A percentile compares a stretch with the other conserved stretches of the same genome.
These are phyloP conservation scores for Aristolochia fimbriata DNA, from an alignment of 164 flowering plant genomes.

Conservation along the genomic window DNA sequence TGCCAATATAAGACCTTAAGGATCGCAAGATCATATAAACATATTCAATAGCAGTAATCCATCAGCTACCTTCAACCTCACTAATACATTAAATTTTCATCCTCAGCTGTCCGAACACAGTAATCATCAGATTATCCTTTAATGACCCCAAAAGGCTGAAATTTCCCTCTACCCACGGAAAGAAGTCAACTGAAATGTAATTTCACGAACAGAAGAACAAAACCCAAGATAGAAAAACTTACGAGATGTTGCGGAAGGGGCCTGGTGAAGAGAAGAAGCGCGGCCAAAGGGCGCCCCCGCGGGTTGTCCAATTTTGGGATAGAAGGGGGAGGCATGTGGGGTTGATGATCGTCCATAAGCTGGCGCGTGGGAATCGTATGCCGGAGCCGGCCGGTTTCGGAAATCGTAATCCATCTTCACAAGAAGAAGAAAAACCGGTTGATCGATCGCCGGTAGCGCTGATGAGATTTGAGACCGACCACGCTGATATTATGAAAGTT, in stretches of 20 bases:
- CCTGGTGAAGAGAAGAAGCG: constrained; percentile 2
- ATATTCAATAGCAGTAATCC: no score
- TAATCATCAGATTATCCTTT: no score
- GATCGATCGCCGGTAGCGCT: no score
- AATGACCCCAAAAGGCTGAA: not conserved
- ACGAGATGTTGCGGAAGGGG: constrained; percentile 5
- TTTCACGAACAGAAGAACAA: no score
- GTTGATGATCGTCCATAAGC: constrained; percentile 1
- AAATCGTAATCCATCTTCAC: constrained; percentile 6
- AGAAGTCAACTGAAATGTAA: not conserved
- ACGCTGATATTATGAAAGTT: no score
- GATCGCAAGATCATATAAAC: no score
- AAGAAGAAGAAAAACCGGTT: no score
- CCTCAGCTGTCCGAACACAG: no score
- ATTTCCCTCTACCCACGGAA: not conserved
- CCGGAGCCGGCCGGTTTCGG: constrained; percentile 5
- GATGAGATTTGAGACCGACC: no score
- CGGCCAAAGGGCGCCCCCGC: constrained; percentile 1
- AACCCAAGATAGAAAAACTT: not conserved
- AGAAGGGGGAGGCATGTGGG: not conserved
- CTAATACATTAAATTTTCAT: no score
- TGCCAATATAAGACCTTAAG: no score
- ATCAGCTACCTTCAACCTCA: no score
- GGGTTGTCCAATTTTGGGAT: constrained; percentile 10
- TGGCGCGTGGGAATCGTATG: constrained; percentile 5